These are phyloP conservation scores for Penstemon barbatus DNA, from an alignment of 257 asterid genomes.

Conservation along the genomic window DNA sequence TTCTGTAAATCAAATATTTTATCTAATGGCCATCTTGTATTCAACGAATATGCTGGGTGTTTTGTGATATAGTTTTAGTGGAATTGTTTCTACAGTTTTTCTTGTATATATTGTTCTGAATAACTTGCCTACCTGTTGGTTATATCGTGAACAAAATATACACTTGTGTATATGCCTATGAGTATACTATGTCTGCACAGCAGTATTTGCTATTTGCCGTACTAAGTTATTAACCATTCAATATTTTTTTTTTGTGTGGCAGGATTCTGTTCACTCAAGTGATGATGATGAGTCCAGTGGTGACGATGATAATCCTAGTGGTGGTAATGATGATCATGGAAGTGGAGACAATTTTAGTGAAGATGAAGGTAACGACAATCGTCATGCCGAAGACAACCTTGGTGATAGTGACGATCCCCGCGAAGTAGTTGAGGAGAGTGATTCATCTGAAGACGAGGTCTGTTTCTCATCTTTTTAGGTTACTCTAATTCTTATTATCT, in stretches of 20 bases:
- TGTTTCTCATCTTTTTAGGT: slow-evolving; percentile 22
- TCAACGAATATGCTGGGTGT: not conserved
- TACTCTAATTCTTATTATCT: not conserved
- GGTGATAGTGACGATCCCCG: slow-evolving; percentile 49
- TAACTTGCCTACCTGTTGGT: not conserved
- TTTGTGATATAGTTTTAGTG: not conserved
- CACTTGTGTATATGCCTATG: not conserved
- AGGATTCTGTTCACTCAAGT: slow-evolving; percentile 52
- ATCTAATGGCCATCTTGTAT: not conserved
- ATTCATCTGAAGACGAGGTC: slow-evolving; percentile 89
- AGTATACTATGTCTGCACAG: too few species aligned
- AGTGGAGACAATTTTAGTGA: slow-evolving; percentile 31
- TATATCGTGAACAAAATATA: not conserved
- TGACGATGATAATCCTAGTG: slow-evolving; percentile 2
- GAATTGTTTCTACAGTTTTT: not conserved
- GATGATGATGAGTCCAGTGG: slow-evolving; percentile 32
- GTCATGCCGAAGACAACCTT: slow-evolving; percentile 28
- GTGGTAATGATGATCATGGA: slow-evolving; percentile 23
- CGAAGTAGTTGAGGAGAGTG: slow-evolving; percentile 65
- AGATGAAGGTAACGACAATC: slow-evolving; percentile 30
- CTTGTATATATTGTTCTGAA: not conserved
- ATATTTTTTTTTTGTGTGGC: slow-evolving; percentile 28
- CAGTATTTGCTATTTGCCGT: not conserved
- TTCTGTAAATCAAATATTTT: not conserved
- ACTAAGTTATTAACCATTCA: not conserved